Evolutionary conservation across 768 basidiomycete species (phyloP).

Genomic region (Clavaria fumosa): DNA sequence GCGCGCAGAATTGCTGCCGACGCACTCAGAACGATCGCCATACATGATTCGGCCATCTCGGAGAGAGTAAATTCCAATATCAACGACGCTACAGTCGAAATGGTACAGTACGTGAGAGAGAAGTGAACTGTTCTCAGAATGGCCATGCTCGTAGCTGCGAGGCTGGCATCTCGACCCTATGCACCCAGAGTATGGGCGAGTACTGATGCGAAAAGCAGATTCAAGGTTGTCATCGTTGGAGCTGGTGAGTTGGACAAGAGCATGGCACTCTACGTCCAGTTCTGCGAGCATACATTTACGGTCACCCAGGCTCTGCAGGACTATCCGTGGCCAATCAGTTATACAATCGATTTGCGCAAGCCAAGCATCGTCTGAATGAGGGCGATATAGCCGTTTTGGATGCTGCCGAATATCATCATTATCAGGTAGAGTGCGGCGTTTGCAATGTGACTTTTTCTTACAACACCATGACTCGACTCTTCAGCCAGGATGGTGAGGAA

Average conservation of each 20-base stretch:
- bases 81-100: too few species aligned
- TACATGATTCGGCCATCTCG: too few species aligned
- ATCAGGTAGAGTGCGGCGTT: slow-evolving; percentile 36
- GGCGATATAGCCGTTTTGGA: slow-evolving; percentile 85
- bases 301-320: slow-evolving; percentile 55
- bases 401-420: slow-evolving; percentile 67
- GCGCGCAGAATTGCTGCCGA: too few species aligned
- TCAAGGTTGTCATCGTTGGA: slow-evolving; percentile 77
- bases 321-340: slow-evolving; percentile 79
- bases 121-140: too few species aligned
- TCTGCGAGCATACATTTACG: not conserved
- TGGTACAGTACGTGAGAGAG: too few species aligned
- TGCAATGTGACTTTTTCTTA: slow-evolving; percentile 4
- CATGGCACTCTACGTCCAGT: not conserved
- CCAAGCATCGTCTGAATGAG: slow-evolving; percentile 46
- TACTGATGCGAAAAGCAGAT: slow-evolving; percentile 23
- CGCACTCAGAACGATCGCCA: too few species aligned
- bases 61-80: too few species aligned
- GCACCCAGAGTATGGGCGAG: not conserved
- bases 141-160: too few species aligned
- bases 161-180: not conserved
- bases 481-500: slow-evolving; percentile 75
- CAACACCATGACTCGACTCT: slow-evolving; percentile 4
- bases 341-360: slow-evolving; percentile 58
- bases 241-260: slow-evolving; percentile 43